Evolutionary conservation across 495 filamentous ascomycete genomes (phyloP).

Genomic region (Penicillium verhagenii): DNA sequence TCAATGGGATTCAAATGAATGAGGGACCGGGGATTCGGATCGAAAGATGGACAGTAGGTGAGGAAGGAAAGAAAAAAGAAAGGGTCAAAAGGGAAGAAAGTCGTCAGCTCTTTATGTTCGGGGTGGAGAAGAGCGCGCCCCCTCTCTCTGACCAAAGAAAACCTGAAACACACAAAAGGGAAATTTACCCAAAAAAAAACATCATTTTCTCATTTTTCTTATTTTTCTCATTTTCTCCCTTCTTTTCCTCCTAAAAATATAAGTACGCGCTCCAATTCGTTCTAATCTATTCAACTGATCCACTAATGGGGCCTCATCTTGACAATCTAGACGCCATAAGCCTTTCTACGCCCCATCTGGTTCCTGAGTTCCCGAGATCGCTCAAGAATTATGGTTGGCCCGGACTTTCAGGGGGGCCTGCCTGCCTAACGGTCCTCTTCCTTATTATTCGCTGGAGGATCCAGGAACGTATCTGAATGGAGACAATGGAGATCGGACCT

Average conservation of each 20-base stretch:
- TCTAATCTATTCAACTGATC: not conserved
- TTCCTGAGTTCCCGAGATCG: not conserved
- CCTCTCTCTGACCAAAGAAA: not conserved
- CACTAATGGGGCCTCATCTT: not conserved
- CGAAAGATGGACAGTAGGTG: slow-evolving; percentile 6
- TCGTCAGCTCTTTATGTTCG: slow-evolving; percentile 3
- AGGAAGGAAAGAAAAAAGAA: not conserved
- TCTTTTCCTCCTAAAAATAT: no score
- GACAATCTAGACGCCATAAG: slow-evolving; percentile 1
- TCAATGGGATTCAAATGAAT: not conserved
- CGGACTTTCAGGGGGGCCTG: not conserved
- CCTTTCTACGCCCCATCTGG: not conserved
- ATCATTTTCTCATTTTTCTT: no score
- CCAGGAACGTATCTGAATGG: not conserved
- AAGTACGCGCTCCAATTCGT: not conserved
- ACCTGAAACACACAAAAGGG: not conserved
- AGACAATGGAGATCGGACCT: slow-evolving; percentile 1
- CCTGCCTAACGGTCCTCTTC: not conserved
- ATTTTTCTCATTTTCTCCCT: no score
- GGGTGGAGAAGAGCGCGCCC: not conserved
- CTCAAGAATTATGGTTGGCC: not conserved
- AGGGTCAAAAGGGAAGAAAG: not conserved
- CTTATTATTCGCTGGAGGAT: not conserved
- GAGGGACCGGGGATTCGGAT: not conserved
- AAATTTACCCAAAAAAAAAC: no score